These are phyloP conservation scores for Glutinoglossum americanum DNA, from an alignment of 495 filamentous ascomycete genomes.

Conservation along the genomic window DNA sequence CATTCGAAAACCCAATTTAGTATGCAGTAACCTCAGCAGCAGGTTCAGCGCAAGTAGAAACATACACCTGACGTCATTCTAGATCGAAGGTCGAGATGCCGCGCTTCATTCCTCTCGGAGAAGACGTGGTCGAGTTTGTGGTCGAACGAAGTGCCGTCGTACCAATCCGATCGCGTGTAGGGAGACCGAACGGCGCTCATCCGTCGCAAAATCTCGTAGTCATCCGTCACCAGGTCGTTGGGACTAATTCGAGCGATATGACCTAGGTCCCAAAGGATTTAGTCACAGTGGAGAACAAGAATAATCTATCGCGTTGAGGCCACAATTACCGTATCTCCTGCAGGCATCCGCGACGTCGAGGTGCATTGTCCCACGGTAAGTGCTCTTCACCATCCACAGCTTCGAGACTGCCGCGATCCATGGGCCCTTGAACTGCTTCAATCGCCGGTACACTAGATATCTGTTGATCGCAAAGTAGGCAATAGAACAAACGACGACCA, in stretches of 20 bases:
- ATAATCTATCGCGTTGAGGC: not conserved
- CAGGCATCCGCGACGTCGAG: not conserved
- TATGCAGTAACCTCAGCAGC: too few relatives aligned
- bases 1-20: not conserved
- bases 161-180: not conserved
- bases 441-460: not conserved
- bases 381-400: not conserved
- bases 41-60: not conserved
- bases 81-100: conserved; percentile 16
- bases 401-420: not conserved
- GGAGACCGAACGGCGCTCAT: not conserved
- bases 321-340: not conserved
- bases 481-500: too few relatives aligned
- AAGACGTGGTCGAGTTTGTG: conserved; percentile 2
- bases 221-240: not conserved
- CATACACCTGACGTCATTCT: conserved; percentile 20
- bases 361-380: not conserved
- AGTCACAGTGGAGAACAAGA: not conserved
- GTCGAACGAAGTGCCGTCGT: conserved; percentile 1
- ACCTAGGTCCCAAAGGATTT: not conserved
- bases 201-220: not conserved
- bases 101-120: conserved; percentile 13
- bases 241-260: not conserved
- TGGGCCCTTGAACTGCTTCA: not conserved
- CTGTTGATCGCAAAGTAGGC: too few relatives aligned